Evolutionary conservation across 202 grass and related monocot genomes (phyloP).

Genomic region (Brachypodium distachyon): DNA sequence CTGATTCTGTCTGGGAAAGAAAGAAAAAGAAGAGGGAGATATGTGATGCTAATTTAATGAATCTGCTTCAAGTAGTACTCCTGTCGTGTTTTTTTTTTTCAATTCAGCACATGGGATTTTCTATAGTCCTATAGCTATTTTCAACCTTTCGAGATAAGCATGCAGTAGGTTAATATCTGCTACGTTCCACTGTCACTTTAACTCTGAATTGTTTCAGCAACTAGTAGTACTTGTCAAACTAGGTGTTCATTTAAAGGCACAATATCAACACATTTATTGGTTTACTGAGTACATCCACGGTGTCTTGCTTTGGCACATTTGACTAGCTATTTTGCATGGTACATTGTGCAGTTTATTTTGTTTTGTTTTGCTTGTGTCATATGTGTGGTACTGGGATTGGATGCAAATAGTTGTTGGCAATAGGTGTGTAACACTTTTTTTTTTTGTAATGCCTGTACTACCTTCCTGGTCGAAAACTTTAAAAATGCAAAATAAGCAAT

Average conservation of each 20-base stretch:
- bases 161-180: background rate
- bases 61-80: background rate
- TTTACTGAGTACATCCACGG: background rate
- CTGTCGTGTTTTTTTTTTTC: background rate
- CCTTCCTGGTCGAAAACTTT: background rate
- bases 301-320: constrained; percentile 1
- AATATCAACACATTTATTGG: background rate
- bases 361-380: background rate
- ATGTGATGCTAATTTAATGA: background rate
- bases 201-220: background rate
- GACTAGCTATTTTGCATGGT: background rate
- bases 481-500: background rate
- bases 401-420: background rate
- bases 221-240: background rate
- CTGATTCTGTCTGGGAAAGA: background rate
- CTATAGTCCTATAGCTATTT: background rate
- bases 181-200: background rate
- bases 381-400: background rate
- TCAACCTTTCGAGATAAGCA: background rate
- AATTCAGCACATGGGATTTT: background rate
- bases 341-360: background rate
- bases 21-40: background rate
- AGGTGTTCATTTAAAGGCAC: background rate
- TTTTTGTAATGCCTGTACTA: background rate
- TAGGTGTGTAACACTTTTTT: background rate